Evolutionary conservation across 352 stramenopile species (phyloP).

Genomic region (Pythium vanterpoolii): DNA sequence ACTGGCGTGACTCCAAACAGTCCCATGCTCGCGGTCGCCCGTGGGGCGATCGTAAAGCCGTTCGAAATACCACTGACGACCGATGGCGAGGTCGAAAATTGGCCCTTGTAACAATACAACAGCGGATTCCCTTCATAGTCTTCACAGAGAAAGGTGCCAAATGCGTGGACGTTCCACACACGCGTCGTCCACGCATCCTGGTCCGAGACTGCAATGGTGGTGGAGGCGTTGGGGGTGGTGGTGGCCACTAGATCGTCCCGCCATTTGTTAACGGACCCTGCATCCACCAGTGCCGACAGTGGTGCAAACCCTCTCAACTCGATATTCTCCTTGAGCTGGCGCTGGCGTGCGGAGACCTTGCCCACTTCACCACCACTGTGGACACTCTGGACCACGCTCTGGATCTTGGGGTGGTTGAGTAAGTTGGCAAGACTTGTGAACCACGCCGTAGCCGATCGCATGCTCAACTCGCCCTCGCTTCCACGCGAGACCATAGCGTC

Average conservation of each 20-base stretch:
- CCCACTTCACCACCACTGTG: conserved; percentile 11
- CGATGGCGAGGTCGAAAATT: conserved; percentile 30
- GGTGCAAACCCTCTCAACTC: conserved; percentile 70
- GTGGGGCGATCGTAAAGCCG: conserved; percentile 5
- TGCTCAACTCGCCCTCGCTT: conserved; percentile 16
- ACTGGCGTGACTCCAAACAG: conserved; percentile 4
- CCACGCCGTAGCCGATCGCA: conserved; percentile 34
- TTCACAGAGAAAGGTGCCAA: conserved; percentile 53
- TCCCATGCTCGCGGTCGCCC: neutral
- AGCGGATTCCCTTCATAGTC: conserved; percentile 61
- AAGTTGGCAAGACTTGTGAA: conserved; percentile 47
- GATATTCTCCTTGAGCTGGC: conserved; percentile 68
- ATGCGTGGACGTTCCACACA: conserved; percentile 60
- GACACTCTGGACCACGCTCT: conserved; percentile 27
- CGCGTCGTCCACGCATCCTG: conserved; percentile 46
- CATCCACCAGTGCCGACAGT: conserved; percentile 32
- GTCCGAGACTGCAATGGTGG: conserved; percentile 31
- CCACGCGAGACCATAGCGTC: conserved; percentile 30
- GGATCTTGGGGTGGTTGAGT: conserved; percentile 49
- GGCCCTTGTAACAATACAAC: conserved; percentile 44
- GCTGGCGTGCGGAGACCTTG: conserved; percentile 35
- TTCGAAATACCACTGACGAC: conserved; percentile 24
- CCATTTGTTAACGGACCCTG: conserved; percentile 22
- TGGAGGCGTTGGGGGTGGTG: neutral
- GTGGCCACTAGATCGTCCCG: conserved; percentile 22